Evolutionary conservation across 1,284 basidiomycete genomes (phyloP).

Genomic region (Ustilago lituana): DNA sequence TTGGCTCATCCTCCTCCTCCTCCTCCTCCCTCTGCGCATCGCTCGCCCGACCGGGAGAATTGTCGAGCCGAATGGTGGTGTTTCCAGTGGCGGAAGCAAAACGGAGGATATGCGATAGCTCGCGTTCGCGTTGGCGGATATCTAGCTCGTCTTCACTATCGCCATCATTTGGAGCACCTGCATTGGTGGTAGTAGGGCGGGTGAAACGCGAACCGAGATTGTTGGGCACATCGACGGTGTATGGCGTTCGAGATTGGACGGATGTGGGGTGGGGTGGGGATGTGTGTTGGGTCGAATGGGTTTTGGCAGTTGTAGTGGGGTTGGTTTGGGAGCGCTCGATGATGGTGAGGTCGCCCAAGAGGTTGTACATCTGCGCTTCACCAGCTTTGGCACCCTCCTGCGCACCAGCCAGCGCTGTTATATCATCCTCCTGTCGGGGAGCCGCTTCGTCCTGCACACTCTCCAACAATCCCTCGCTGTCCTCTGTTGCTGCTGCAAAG

Average conservation of each 20-base stretch:
- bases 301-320: too few relatives aligned
- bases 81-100: constrained; percentile 24
- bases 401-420: too few relatives aligned
- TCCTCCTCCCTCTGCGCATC: not conserved
- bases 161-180: too few relatives aligned
- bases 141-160: constrained; percentile 8
- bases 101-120: constrained; percentile 22
- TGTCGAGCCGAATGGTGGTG: constrained; percentile 2
- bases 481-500: not conserved
- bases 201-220: constrained; percentile 18
- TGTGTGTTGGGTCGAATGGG: not conserved
- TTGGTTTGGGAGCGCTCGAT: constrained; percentile 9
- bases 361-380: not conserved
- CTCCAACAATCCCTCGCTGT: not conserved
- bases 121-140: not conserved
- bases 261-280: not conserved
- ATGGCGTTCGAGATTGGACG: constrained; percentile 9
- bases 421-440: too few relatives aligned
- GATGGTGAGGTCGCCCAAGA: constrained; percentile 20
- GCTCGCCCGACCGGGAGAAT: not conserved
- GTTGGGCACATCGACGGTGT: constrained; percentile 35
- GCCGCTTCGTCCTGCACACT: too few relatives aligned
- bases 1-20: constrained; percentile 3
- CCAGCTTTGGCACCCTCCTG: too few relatives aligned
- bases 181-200: not conserved